These are phyloP conservation scores for Heracleum sosnowskyi DNA, from an alignment of 129 eudicot genomes.

Conservation along the genomic window DNA sequence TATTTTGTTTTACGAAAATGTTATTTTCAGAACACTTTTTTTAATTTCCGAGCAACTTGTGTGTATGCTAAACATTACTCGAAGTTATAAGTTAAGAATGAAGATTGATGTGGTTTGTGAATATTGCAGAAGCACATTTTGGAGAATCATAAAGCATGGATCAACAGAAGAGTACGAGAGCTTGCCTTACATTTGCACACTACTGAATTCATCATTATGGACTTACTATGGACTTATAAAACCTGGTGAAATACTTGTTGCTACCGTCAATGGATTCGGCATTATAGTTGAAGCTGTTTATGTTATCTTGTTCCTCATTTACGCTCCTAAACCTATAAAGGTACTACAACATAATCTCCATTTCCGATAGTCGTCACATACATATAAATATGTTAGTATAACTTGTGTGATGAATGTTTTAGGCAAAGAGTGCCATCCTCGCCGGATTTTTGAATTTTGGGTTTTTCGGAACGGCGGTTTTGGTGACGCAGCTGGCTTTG, in stretches of 20 bases:
- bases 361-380: neutral
- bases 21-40: no score
- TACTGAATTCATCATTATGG: conserved; percentile 35
- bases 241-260: conserved; percentile 31
- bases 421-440: conserved; percentile 29
- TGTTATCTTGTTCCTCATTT: conserved; percentile 25
- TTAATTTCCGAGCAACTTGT: no score
- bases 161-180: conserved; percentile 46
- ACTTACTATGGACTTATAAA: conserved; percentile 41
- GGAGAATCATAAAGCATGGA: conserved; percentile 29
- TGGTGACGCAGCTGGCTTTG: conserved; percentile 19
- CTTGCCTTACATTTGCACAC: conserved; percentile 33
- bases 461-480: conserved; percentile 15
- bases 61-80: no score
- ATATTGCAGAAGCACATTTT: conserved; percentile 32
- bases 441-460: conserved; percentile 29
- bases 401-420: neutral
- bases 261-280: conserved; percentile 49
- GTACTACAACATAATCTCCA: conserved; percentile 12
- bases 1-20: no score
- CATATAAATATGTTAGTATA: neutral
- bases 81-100: neutral
- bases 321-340: conserved; percentile 29
- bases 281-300: conserved; percentile 17
- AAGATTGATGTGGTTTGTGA: neutral